Conservation (phyloP, 2,329 filamentous ascomycete genomes). For the Shiraia bambusicola region DNA sequence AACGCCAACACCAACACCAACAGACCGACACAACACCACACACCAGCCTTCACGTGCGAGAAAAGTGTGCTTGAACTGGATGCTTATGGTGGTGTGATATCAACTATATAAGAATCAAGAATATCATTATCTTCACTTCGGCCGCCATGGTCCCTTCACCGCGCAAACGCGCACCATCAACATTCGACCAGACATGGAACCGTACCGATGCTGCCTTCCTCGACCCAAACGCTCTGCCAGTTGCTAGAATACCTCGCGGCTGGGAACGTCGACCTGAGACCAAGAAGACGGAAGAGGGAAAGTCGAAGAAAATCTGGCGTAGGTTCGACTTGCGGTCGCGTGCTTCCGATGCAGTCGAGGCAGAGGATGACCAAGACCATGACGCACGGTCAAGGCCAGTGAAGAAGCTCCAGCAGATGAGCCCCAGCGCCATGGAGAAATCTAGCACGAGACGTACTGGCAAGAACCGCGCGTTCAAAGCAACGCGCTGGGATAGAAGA, state of each 20-base stretch:
- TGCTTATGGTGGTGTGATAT: constrained; percentile 12
- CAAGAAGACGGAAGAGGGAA: constrained; percentile 40
- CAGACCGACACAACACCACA: constrained; percentile 10
- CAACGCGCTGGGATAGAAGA: constrained; percentile 41
- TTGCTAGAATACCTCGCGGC: constrained; percentile 48
- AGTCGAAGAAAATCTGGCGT: constrained; percentile 52
- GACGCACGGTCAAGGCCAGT: constrained; percentile 46
- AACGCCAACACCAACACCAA: constrained; percentile 8
- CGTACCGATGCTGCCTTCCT: constrained; percentile 46
- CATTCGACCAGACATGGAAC: constrained; percentile 45
- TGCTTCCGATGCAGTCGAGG: constrained; percentile 14
- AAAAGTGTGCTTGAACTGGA: constrained; percentile 1
- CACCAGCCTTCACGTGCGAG: constrained; percentile 7
- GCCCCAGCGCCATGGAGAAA: constrained; percentile 36
- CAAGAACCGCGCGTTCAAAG: constrained; percentile 37
- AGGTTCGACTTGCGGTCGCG: constrained; percentile 41
- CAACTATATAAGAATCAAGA: constrained; percentile 11
- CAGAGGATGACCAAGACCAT: constrained; percentile 23
- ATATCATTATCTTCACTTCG: constrained; percentile 9
- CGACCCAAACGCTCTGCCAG: constrained; percentile 44
- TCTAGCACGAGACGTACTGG: constrained; percentile 16
- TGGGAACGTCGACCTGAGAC: constrained; percentile 53
- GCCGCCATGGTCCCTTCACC: constrained; percentile 33
- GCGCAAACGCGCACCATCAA: constrained; percentile 28
- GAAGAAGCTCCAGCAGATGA: constrained; percentile 48